A percentile compares a stretch with the other conserved stretches of the same genome.
Evolutionary conservation across 331 rosid genomes (phyloP).

Genomic region (Phaseolus coccineus): DNA sequence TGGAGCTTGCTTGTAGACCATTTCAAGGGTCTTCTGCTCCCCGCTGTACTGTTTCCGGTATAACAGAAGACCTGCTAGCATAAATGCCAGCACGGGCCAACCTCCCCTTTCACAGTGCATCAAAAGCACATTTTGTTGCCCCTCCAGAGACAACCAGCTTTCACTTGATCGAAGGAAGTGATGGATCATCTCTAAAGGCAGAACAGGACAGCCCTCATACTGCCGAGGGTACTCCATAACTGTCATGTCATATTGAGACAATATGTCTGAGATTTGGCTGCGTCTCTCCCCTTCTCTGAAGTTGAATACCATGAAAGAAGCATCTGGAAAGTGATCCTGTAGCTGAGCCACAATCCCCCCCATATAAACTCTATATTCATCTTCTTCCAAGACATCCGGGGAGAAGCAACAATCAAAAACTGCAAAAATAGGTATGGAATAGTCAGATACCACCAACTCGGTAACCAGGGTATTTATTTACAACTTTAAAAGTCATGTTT

Average conservation of each 20-base stretch:
- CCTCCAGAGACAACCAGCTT: slow-evolving; percentile 98
- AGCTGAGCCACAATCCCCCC: slow-evolving; percentile 94
- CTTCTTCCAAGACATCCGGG: slow-evolving; percentile 87
- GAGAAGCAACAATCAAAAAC: slow-evolving; percentile 99
- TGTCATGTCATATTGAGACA: slow-evolving; percentile 97
- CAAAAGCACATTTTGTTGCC: slow-evolving; percentile 93
- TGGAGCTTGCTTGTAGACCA: slow-evolving; percentile 99
- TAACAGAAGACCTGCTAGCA: slow-evolving; percentile 93
- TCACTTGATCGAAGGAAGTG: slow-evolving; percentile 99
- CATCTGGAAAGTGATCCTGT: slow-evolving; percentile 92
- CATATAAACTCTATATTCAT: slow-evolving; percentile 84
- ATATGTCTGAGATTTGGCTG: slow-evolving; percentile 82
- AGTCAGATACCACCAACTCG: slow-evolving; percentile 13
- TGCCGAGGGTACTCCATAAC: slow-evolving; percentile 99
- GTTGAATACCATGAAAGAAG: slow-evolving; percentile 99
- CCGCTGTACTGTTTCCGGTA: slow-evolving; percentile 93
- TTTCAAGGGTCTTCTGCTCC: slow-evolving; percentile 95
- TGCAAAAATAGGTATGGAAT: slow-evolving; percentile 47
- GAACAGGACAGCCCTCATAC: slow-evolving; percentile 90
- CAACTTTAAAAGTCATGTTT: slow-evolving; percentile 2
- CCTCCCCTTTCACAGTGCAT: slow-evolving; percentile 99
- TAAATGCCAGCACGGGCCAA: slow-evolving; percentile 98
- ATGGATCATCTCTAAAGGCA: slow-evolving; percentile 94
- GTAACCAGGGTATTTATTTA: background rate
- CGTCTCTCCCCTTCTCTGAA: slow-evolving; percentile 93